phyloP scores from a whole-genome alignment of 805 yeast genomes.

The Candida ipomoeae region DNA sequence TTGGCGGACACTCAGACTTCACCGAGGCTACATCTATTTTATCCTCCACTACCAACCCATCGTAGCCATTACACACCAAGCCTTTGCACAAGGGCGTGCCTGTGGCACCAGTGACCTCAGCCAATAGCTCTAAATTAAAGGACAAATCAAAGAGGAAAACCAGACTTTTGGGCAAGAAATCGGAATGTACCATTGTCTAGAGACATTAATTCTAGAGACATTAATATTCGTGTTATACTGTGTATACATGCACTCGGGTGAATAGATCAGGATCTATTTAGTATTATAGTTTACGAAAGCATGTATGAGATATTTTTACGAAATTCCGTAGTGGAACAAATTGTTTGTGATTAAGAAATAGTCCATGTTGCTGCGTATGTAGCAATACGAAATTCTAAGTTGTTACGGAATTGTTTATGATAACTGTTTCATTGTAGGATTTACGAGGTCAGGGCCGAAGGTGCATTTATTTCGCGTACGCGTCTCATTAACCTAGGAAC shows the following conservation, averaged over 20 bases:
- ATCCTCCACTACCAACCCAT: neutral
- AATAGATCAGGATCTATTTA: neutral
- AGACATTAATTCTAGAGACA: neutral
- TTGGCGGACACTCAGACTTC: slow-evolving; percentile 9
- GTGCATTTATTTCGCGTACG: neutral
- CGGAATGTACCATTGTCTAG: slow-evolving; percentile 2
- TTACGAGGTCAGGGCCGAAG: neutral
- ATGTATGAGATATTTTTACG: neutral
- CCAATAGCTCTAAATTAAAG: neutral
- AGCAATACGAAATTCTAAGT: too few relatives aligned
- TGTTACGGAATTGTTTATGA: too few relatives aligned
- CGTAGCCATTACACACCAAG: neutral
- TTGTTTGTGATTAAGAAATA: too few relatives aligned
- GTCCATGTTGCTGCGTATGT: neutral
- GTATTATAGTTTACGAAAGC: neutral
- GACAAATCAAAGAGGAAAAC: neutral
- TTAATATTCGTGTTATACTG: neutral
- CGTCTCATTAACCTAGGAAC: slow-evolving; percentile 4
- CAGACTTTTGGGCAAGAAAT: slow-evolving; percentile 1
- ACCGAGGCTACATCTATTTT: slow-evolving; percentile 9
- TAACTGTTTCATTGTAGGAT: neutral
- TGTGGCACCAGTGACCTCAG: neutral
- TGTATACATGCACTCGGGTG: neutral
- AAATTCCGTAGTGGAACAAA: too few relatives aligned
- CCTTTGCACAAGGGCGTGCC: neutral